phyloP scores from a whole-genome alignment of 768 basidiomycete genomes.

The Kwoniella shandongensis region DNA sequence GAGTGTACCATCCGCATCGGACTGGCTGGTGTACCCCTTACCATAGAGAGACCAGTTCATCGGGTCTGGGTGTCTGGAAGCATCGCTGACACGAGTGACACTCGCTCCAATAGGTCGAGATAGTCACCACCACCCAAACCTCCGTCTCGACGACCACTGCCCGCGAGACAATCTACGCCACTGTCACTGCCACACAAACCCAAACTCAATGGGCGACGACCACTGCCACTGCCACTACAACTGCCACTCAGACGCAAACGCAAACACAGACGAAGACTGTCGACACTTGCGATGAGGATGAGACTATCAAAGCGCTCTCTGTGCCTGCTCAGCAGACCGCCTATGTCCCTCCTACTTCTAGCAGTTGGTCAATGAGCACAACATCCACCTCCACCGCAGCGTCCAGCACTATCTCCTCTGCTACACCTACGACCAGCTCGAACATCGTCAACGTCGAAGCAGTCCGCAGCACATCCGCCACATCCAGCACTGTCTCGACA shows the following conservation, averaged over 20 bases:
- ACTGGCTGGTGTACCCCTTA: too few species aligned
- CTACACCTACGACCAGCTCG: too few species aligned
- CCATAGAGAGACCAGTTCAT: too few species aligned
- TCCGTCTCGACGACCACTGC: not conserved
- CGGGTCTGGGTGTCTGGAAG: not conserved
- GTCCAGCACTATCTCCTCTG: not conserved
- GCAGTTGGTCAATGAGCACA: not conserved
- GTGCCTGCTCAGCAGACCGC: slow-evolving; percentile 8
- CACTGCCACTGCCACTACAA: slow-evolving; percentile 14
- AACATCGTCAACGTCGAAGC: not conserved
- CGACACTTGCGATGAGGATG: slow-evolving; percentile 1
- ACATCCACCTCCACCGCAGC: not conserved
- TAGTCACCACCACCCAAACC: slow-evolving; percentile 20
- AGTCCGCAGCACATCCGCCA: slow-evolving; percentile 1
- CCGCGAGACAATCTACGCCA: slow-evolving; percentile 7
- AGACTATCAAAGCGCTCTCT: slow-evolving; percentile 7
- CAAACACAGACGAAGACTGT: slow-evolving; percentile 9
- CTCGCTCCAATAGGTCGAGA: slow-evolving; percentile 12
- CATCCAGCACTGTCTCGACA: not conserved
- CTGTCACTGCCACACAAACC: slow-evolving; percentile 14
- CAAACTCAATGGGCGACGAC: slow-evolving; percentile 8
- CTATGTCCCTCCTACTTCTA: not conserved
- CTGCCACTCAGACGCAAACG: slow-evolving; percentile 18
- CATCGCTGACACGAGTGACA: not conserved
- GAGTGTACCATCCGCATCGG: not conserved